Percentiles rank a stretch among this genome's conserved stretches.
Evolutionary conservation across 2,329 filamentous ascomycete species (phyloP).

Genomic region (Nothophaeocryptopus gaeumannii): DNA sequence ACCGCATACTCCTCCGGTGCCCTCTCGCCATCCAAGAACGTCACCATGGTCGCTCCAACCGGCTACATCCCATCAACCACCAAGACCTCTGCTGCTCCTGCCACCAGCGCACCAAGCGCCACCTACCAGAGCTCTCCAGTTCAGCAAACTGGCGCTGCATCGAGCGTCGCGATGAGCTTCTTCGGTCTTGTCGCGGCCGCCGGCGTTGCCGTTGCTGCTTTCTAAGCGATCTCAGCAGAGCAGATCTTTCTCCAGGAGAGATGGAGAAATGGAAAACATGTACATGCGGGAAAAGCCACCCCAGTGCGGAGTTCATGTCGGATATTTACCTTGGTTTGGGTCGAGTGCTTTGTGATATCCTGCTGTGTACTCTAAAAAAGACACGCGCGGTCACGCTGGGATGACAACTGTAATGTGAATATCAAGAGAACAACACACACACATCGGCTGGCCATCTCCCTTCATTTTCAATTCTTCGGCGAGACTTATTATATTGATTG

Average conservation of each 20-base stretch:
- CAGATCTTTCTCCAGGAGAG: neutral
- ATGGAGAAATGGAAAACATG: neutral
- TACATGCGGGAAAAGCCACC: neutral
- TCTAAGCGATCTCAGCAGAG: conserved; percentile 20
- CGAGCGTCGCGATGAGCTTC: conserved; percentile 37
- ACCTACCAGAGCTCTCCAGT: conserved; percentile 16
- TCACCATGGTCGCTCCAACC: conserved; percentile 34
- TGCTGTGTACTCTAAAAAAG: neutral
- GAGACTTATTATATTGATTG: no score
- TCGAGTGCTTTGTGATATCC: neutral
- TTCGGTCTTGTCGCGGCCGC: conserved; percentile 40
- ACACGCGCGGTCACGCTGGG: conserved; percentile 3
- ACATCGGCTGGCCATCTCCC: no score
- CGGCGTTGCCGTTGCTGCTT: conserved; percentile 40
- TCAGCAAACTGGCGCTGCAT: conserved; percentile 22
- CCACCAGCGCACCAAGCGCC: conserved; percentile 28
- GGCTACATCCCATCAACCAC: conserved; percentile 34
- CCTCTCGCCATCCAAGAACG: conserved; percentile 15
- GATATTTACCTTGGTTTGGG: neutral
- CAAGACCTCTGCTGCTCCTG: conserved; percentile 30
- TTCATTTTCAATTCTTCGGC: no score
- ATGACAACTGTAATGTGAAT: neutral
- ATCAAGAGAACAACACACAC: no score
- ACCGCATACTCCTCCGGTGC: neutral
- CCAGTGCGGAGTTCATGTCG: neutral